These are phyloP conservation scores for Microdochium trichocladiopsis DNA, from an alignment of 2,329 filamentous ascomycete species.

Conservation along the genomic window DNA sequence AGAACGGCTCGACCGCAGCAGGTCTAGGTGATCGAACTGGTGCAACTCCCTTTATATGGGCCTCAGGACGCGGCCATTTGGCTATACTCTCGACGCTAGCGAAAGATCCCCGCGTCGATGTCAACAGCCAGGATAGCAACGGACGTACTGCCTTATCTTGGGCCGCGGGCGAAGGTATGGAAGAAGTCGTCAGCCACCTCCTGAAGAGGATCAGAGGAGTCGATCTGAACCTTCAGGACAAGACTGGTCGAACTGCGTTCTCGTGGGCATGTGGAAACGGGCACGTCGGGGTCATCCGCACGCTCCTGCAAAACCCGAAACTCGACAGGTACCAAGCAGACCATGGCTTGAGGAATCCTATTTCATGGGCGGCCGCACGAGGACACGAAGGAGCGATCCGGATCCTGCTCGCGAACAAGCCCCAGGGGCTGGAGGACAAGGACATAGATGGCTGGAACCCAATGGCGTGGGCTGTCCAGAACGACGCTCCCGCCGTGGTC, in stretches of 20 bases:
- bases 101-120: conserved; percentile 11
- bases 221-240: conserved; percentile 18
- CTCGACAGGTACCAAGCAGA: conserved; percentile 20
- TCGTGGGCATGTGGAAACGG: conserved; percentile 21
- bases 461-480: background rate
- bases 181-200: conserved; percentile 13
- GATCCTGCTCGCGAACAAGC: conserved; percentile 18
- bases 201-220: conserved; percentile 12
- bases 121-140: conserved; percentile 21
- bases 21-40: conserved; percentile 15
- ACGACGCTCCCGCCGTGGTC: background rate
- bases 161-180: conserved; percentile 21
- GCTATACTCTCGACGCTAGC: conserved; percentile 14
- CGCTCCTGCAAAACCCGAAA: conserved; percentile 14
- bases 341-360: conserved; percentile 17
- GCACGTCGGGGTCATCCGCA: conserved; percentile 10
- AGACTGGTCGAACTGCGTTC: conserved; percentile 20
- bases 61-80: conserved; percentile 16
- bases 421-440: conserved; percentile 18
- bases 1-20: conserved; percentile 7
- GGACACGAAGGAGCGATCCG: conserved; percentile 16
- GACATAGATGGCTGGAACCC: conserved; percentile 27
- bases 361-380: conserved; percentile 21
- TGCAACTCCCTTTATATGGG: conserved; percentile 24
- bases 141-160: conserved; percentile 25